Evolutionary conservation across 352 stramenopile species (phyloP), one percentile per base, ranked within the genome.

Genomic region (Pythium guiyangense): DNA sequence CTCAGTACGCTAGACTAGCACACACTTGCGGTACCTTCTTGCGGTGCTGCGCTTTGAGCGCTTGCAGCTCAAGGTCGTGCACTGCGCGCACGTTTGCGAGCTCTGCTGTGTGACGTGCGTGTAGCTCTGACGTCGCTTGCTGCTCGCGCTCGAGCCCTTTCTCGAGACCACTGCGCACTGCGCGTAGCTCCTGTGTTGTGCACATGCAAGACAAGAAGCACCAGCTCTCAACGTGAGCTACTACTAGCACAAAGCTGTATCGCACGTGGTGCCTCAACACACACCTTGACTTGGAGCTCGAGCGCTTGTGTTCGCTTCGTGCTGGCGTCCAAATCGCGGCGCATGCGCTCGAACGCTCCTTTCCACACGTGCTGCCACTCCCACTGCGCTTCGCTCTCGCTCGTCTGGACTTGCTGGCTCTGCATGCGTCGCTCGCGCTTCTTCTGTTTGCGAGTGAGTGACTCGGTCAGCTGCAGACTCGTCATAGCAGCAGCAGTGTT

Each of bases 351-450:
- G 52, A 90, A 90, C 11, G 77, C 75, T 39, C 73, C 75, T 74
- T 86, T 85, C 77, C 79, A 90, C 29, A 88, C 69, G 26, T 66
- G 73, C 57, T 87, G 69, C 79, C 77, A 86, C 54, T 88, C 77
- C 67, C 72, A 88, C 48, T 88, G 77, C 26, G 87, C 75, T 27
- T 88, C 71, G 53, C 77, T 60, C 12, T 88, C 71, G 43, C 69
- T 67, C 2, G 75, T 90, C 52, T 90, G 77, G 37, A 75, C 68
- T 60, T 82, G 71, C 48, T 82, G 81, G 29, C 44, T 78, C 39
- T 69, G 63, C 49, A 62, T 74, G 17, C 54, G 52, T 49, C 69
- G 67, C 54, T 46, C 18, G 9, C 47, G 47, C 8, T 51, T 40
- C 25, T 52, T 50, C 22, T 35, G 22, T n/a, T 12, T 4, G 17